These are phyloP conservation scores for Neopestalotiopsis sp. DNA, from an alignment of 2,329 filamentous ascomycete genomes.

Conservation along the genomic window DNA sequence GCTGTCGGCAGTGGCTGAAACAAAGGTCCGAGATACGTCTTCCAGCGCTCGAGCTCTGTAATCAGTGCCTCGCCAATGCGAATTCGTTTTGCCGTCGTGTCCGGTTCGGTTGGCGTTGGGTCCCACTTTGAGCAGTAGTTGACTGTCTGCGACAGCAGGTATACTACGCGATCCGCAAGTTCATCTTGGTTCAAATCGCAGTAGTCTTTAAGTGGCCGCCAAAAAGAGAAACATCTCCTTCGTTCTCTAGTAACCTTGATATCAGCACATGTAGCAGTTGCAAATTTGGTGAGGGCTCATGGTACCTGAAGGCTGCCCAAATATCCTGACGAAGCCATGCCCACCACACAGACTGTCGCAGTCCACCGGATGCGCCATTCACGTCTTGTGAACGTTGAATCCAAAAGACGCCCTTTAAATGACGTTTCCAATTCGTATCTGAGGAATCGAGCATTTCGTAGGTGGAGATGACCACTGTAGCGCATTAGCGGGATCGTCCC, in stretches of 20 bases:
- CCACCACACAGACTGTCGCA: constrained; percentile 68
- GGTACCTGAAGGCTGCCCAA: constrained; percentile 57
- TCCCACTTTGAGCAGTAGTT: constrained; percentile 59
- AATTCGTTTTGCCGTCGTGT: constrained; percentile 18
- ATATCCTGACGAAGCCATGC: constrained; percentile 69
- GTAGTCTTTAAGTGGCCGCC: constrained; percentile 50
- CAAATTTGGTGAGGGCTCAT: neutral
- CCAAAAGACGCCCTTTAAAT: constrained; percentile 69
- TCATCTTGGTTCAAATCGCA: constrained; percentile 56
- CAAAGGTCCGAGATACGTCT: constrained; percentile 37
- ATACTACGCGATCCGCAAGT: constrained; percentile 57
- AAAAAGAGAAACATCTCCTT: constrained; percentile 61
- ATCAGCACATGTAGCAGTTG: neutral
- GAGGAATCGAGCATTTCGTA: constrained; percentile 71
- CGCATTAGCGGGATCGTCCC: neutral
- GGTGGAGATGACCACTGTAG: constrained; percentile 59
- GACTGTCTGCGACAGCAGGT: constrained; percentile 60
- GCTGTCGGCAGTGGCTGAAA: constrained; percentile 45
- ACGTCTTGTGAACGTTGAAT: constrained; percentile 67
- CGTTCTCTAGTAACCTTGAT: constrained; percentile 50
- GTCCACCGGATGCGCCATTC: constrained; percentile 60
- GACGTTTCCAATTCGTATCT: constrained; percentile 61
- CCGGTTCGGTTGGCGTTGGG: constrained; percentile 16
- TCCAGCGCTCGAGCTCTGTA: constrained; percentile 37
- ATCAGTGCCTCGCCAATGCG: constrained; percentile 28